These are phyloP conservation scores for Harrya chromipes DNA, from an alignment of 768 basidiomycete genomes.

Conservation along the genomic window DNA sequence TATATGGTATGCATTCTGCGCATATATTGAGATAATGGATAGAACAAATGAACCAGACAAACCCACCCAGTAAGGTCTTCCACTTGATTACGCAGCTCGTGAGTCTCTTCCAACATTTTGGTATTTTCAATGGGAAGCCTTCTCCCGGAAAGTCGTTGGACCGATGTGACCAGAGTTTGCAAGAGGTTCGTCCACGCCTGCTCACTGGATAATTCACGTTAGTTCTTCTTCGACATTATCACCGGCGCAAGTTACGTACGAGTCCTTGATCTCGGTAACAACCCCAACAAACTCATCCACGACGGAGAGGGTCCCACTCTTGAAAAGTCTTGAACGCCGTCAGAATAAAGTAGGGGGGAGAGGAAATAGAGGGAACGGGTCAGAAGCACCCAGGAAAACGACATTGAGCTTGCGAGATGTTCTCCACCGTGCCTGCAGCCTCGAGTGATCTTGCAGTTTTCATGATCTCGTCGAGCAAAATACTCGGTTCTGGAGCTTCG, in stretches of 20 bases:
- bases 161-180: no score
- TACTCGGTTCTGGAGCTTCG: slow-evolving; percentile 47
- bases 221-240: slow-evolving; percentile 8
- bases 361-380: slow-evolving; percentile 47
- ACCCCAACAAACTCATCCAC: slow-evolving; percentile 67
- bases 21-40: background rate
- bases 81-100: no score
- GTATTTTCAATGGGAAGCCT: slow-evolving; percentile 51
- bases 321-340: slow-evolving; percentile 49
- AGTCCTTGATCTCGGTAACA: slow-evolving; percentile 53
- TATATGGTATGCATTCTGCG: slow-evolving; percentile 12
- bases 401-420: slow-evolving; percentile 51
- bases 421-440: slow-evolving; percentile 39
- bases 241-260: slow-evolving; percentile 44
- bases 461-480: slow-evolving; percentile 58
- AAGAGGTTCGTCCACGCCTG: slow-evolving; percentile 63
- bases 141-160: slow-evolving; percentile 66
- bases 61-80: slow-evolving; percentile 67
- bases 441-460: slow-evolving; percentile 48
- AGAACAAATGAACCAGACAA: slow-evolving; percentile 6
- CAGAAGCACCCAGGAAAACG: slow-evolving; percentile 57
- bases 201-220: slow-evolving; percentile 42
- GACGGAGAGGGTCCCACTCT: no score
- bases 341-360: slow-evolving; percentile 39
- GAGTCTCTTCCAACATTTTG: slow-evolving; percentile 53